Evolutionary conservation across 2,329 filamentous ascomycete species (phyloP).

Genomic region (Penicillium janthinellum): DNA sequence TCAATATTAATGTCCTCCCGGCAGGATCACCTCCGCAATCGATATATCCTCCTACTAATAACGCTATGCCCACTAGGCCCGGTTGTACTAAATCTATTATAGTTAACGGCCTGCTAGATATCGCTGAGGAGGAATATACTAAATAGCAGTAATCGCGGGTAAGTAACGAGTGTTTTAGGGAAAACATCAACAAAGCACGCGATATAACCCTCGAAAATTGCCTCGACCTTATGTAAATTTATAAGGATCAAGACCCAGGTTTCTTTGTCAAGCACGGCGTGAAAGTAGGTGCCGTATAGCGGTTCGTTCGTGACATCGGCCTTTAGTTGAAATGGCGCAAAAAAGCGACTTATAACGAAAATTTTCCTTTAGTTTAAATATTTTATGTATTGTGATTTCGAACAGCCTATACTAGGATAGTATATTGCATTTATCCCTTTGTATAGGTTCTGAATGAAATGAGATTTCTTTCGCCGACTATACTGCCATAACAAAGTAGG

Average conservation of each 20-base stretch:
- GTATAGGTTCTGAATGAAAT: background rate
- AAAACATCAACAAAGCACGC: slow-evolving; percentile 17
- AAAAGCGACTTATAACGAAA: background rate
- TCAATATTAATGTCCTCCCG: no score
- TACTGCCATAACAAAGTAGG: background rate
- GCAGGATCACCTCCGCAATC: no score
- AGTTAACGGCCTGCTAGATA: slow-evolving; percentile 11
- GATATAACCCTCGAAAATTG: slow-evolving; percentile 9
- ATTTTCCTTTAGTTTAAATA: no score
- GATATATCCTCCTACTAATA: no score
- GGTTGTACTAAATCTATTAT: background rate
- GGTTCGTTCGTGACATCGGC: slow-evolving; percentile 12
- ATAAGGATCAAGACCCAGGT: slow-evolving; percentile 11
- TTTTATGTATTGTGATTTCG: no score
- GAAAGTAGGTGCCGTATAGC: slow-evolving; percentile 12
- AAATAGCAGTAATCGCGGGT: slow-evolving; percentile 14
- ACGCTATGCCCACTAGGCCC: background rate
- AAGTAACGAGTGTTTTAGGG: slow-evolving; percentile 15
- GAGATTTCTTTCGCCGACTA: background rate
- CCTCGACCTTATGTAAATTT: slow-evolving; percentile 18
- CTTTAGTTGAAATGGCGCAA: slow-evolving; percentile 10
- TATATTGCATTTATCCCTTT: background rate
- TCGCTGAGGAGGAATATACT: slow-evolving; percentile 17
- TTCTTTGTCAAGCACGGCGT: slow-evolving; percentile 21
- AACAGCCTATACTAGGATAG: background rate